Evolutionary conservation across 1,284 basidiomycete species (phyloP), one percentile per base, ranked within the genome.

Genomic region (Trichosporon sp.): DNA sequence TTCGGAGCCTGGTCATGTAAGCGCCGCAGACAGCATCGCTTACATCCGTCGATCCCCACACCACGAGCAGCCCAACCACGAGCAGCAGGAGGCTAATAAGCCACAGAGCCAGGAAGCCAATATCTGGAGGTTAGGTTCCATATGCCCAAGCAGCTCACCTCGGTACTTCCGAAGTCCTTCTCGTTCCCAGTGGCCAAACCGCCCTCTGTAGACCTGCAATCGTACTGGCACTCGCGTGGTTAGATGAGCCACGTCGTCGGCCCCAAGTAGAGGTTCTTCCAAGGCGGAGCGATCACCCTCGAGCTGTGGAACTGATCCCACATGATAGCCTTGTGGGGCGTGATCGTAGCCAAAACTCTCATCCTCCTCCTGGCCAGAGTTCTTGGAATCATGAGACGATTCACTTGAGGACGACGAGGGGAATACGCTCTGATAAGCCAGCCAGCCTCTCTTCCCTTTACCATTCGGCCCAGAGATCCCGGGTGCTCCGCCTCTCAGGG

Each of bases 391-490:
- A 51, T 80, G 78, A 16, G 68, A 70, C 0, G 75, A 75, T 16
- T 78, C 76, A 48, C 76, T 77, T 4, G 77, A 79, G 0, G 80
- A 81, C 0, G 78, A 78, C 6, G 82, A 76, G 0, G 84, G 84
- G 56, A 83, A 84, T 14, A 84, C 76, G 67, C 80, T 83, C 69
- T 84, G 84, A 76, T 85, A 83, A 2, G 83, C 84, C 1, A 84
- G 73, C 84, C 84, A 85, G 3, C 84, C 84, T 69, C 78, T 80
- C 69, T 78, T 80, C 59, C 32, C 70, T 63, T 73, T 70, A 19
- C 61, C 21, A 40, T 65, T n/a, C 65, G 38, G n/a, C 14, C 31
- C 48, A 8, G 59, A 16, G 5, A 32, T 32, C 7, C 5, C n/a
- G 19, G 43, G 1, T 54, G 0, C 56, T 11, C 54, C 70, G 37